A percentile compares a stretch with the other conserved stretches of the same genome.
phyloP scores from a whole-genome alignment of 164 flowering plant genomes.

The Berberis thunbergii region DNA sequence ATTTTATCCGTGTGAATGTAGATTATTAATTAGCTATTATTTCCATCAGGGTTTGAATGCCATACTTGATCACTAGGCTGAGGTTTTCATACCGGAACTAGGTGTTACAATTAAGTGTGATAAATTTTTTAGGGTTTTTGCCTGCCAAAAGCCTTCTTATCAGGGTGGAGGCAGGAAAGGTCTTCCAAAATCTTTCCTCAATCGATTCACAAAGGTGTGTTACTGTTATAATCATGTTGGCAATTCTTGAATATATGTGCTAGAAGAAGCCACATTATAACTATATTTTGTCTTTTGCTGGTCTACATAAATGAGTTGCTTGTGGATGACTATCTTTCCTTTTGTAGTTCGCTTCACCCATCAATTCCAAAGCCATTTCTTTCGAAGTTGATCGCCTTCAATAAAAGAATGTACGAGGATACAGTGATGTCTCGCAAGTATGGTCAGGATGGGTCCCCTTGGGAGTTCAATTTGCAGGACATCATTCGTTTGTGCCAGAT shows the following conservation, averaged over 20 bases:
- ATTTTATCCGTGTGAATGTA: neutral
- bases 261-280: no score
- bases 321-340: conserved; percentile 70
- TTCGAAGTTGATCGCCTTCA: conserved; percentile 57
- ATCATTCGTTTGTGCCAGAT: conserved; percentile 85
- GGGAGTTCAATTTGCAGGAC: conserved; percentile 98
- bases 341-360: conserved; percentile 69
- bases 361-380: conserved; percentile 43
- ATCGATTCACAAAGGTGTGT: conserved; percentile 86
- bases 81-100: conserved; percentile 92
- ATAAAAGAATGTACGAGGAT: conserved; percentile 62
- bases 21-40: neutral
- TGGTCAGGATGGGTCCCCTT: conserved; percentile 85
- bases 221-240: neutral
- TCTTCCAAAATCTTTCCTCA: conserved; percentile 92
- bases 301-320: conserved; percentile 87
- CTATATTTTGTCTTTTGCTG: conserved; percentile 24
- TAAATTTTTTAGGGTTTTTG: conserved; percentile 82
- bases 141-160: conserved; percentile 90
- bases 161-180: conserved; percentile 99
- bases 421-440: conserved; percentile 62
- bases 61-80: conserved; percentile 91
- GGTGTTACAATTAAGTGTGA: conserved; percentile 71
- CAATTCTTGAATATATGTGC: neutral
- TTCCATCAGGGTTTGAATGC: conserved; percentile 81